phyloP scores from a whole-genome alignment of 768 basidiomycete genomes.

The Mycena maculata region DNA sequence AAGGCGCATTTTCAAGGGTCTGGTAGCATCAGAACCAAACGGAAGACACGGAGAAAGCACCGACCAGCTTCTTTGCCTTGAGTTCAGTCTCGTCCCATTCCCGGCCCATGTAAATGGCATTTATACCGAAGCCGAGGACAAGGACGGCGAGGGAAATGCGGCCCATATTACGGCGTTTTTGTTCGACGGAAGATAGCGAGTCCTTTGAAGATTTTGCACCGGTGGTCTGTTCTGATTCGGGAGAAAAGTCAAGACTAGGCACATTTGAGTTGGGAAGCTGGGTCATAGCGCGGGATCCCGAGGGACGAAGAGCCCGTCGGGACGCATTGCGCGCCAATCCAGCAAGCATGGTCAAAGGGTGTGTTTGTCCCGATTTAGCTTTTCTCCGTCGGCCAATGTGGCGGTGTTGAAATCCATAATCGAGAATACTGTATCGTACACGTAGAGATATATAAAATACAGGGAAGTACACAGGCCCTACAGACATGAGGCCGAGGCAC shows the following conservation, averaged over 20 bases:
- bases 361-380: not conserved
- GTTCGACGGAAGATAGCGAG: constrained; percentile 83
- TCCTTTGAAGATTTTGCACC: constrained; percentile 85
- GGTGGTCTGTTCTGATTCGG: constrained; percentile 66
- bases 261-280: constrained; percentile 40
- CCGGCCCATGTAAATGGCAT: constrained; percentile 75
- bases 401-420: too few species aligned
- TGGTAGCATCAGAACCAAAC: constrained; percentile 39
- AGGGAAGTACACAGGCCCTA: too few species aligned
- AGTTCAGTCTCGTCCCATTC: constrained; percentile 85
- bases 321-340: constrained; percentile 29
- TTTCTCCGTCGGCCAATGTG: too few species aligned
- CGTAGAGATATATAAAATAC: too few species aligned
- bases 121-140: constrained; percentile 65
- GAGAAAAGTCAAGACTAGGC: constrained; percentile 74
- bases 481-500: too few species aligned
- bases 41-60: constrained; percentile 38
- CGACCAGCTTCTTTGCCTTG: constrained; percentile 69
- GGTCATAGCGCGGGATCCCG: constrained; percentile 18
- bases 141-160: constrained; percentile 66
- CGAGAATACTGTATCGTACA: too few species aligned
- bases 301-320: constrained; percentile 19
- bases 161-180: constrained; percentile 67
- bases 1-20: constrained; percentile 69
- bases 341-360: constrained; percentile 21